Base-by-base conservation (phyloP, 2,329 filamentous ascomycete species). In the Cladosporium phlei region DNA sequence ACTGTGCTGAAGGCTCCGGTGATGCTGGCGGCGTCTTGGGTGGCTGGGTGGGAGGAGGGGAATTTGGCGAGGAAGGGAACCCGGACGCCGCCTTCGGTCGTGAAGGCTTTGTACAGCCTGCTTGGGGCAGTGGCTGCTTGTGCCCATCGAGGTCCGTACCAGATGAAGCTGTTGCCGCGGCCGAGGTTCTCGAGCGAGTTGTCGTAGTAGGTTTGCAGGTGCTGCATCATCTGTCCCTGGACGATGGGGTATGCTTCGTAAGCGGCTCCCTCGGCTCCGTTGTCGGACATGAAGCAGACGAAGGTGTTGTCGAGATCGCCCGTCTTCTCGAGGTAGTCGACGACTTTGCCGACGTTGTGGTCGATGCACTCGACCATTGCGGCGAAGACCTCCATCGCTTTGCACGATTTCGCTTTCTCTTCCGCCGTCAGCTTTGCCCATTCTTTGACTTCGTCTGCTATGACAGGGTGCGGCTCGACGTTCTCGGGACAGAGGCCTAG, bases 281-380 rank as follows among this genome's bases (percentile, higher is more conserved):
- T 83, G 62, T 83, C 79, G 1, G 72, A 78, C 67, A 82, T 75
- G 69, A 83, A 83, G 56, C 75, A 72, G 40, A 84, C 69, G 50
- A 83, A 77, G 2, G 80, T 84, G 59, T 83, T 81, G 52, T 83
- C 79, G 1, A 79, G 67, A 57, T 83, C 79, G 47, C 72, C 76
- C 2, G 72, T 76, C 33, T 70, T 59, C 47, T 76, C 66, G 2
- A 83, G 70, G 54, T 81, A 76, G 27, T 77, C 66, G 17, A 81
- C 64, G 2, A 83, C 74, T 47, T 76, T 76, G 28, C 79, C 79
- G 14, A 84, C 72, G 49, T 62, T 79, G 48, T 60, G 59, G 54
- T 84, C 80, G 44, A 83, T 82, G 42, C 69, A 69, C 47, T 83
- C 78, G 3, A 83, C 79, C 77, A 84, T 83, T 10, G 69, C 80